Evolutionary conservation across 1,284 basidiomycete genomes (phyloP), one percentile per base, ranked within the genome.

Genomic region (Ustilago loliicola): DNA sequence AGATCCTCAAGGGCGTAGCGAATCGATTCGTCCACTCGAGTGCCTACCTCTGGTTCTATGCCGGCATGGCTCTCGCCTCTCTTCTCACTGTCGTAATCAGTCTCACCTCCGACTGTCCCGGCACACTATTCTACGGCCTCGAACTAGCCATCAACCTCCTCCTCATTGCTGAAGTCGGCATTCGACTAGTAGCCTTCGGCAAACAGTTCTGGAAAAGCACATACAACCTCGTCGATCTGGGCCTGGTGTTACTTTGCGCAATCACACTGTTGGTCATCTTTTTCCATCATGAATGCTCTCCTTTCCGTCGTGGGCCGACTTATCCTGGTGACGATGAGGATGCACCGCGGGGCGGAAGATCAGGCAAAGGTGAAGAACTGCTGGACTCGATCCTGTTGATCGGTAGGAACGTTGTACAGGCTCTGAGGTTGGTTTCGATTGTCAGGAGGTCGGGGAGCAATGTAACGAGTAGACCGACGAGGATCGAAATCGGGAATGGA

Each of bases 161-260:
- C 1, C 71, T 86, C 36, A 83, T 86, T 15, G 80, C 77, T 6
- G 85, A 86, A 62, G 85, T 86, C 21, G 75, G 79, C 1, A 79
- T 85, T 19, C 52, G 85, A 1, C 68, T 83, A 11, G 63, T 83
- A 2, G 85, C 85, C 0, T 86, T 85, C 27, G 85, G 85, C 17
- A 83, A 78, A 58, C 82, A 85, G 60, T 86, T 86, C 64, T 86
- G 85, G 85, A 83, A 83, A 45, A 82, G 80, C 34, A 80, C 82
- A 11, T 85, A 83, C 72, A 86, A 86, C 66, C 62, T 85, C 15
- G 62, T 86, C 23, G 85, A 86, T 52, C 71, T 86, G 19, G 70
- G 74, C 42, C 66, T 86, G 19, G 84, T 85, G 2, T 40, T 83
- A 21, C 47, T 86, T 8, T 86, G 85, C 61, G 66, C 80, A 17